Base-by-base conservation (phyloP, 108 stramenopile species). In the Epithemia pelagica region DNA sequence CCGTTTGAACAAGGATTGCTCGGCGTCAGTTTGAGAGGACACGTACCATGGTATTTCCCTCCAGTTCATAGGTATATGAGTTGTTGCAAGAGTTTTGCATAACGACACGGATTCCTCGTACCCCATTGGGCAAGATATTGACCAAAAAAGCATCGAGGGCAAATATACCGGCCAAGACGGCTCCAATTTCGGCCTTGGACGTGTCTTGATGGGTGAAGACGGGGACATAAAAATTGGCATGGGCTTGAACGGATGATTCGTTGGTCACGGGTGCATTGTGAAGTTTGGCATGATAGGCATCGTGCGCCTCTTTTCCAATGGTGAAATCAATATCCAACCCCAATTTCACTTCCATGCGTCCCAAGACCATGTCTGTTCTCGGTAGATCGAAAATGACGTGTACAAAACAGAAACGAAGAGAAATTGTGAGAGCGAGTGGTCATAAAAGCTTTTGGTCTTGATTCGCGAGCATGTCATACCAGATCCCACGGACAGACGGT, bases 31-130 rank as follows among this genome's bases (percentile, higher is more conserved):
- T n/a, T 46, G 37, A 46, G 37, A 46, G 5, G 10, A 46, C 15
- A 46, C 37, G 37, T 46, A 46, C 37, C 37, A n/a, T n/a, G n/a
- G 5, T 15, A 46, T 46, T 46, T 0, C 82, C 83, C 22, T 72
- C 66, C 46, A 90, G 57, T 15, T 31, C 25, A 54, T 75, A 89
- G 10, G 72, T 85, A 56, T 69, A 81, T 19, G 54, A 25, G 22
- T 78, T 64, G 10, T 73, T 75, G 57, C 69, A 67, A 10, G 28
- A 30, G 32, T 66, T 65, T 65, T 54, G 32, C 28, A 75, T 20
- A 2, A 70, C 69, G 22, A 51, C 64, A 23, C 23, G 30, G 22
- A 77, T 59, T 19, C 65, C 74, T 1, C 28, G 19, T 2, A 62
- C 58, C 21, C 56, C 53, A 15, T 46, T 46, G 5, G 37, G 67